Percentiles rank a stretch among this genome's conserved stretches.
These are phyloP conservation scores for Hordeum vulgare DNA, from an alignment of 176 grass and related monocot genomes.

Conservation along the genomic window DNA sequence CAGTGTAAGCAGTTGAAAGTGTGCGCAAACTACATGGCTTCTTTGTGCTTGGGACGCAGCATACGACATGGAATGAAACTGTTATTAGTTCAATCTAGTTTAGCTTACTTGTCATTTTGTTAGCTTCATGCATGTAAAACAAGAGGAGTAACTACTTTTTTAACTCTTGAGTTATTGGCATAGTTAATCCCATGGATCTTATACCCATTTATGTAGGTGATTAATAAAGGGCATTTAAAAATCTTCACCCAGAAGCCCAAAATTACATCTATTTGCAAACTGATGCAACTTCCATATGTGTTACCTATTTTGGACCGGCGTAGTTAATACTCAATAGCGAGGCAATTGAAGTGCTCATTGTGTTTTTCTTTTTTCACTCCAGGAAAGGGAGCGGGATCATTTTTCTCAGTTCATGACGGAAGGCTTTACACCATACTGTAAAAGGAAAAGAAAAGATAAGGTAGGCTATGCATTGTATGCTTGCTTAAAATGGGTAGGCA, in stretches of 20 bases:
- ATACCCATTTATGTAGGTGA: not conserved
- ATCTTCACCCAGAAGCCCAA: not conserved
- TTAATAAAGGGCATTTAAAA: constrained; percentile 6
- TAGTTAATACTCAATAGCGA: not conserved
- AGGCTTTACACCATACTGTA: constrained; percentile 92
- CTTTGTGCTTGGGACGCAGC: not conserved
- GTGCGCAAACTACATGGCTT: not conserved
- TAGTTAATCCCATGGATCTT: not conserved
- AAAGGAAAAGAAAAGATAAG: constrained; percentile 99
- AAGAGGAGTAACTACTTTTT: not conserved
- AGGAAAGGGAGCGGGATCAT: constrained; percentile 98
- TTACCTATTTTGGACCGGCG: constrained; percentile 9
- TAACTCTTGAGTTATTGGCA: not conserved
- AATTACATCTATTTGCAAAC: not conserved
- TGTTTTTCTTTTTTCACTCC: constrained; percentile 2
- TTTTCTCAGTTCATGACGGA: constrained; percentile 97
- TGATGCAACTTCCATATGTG: not conserved
- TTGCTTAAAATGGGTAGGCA: not conserved
- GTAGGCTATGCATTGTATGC: constrained; percentile 32
- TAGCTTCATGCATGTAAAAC: constrained; percentile 1
- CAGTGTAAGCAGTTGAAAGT: not conserved
- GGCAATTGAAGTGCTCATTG: not conserved
- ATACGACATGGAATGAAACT: not conserved
- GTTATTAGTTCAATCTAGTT: not conserved
- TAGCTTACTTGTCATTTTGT: not conserved